phyloP scores from a whole-genome alignment of 2,329 filamentous ascomycete species.

The Fusarium sp. region DNA sequence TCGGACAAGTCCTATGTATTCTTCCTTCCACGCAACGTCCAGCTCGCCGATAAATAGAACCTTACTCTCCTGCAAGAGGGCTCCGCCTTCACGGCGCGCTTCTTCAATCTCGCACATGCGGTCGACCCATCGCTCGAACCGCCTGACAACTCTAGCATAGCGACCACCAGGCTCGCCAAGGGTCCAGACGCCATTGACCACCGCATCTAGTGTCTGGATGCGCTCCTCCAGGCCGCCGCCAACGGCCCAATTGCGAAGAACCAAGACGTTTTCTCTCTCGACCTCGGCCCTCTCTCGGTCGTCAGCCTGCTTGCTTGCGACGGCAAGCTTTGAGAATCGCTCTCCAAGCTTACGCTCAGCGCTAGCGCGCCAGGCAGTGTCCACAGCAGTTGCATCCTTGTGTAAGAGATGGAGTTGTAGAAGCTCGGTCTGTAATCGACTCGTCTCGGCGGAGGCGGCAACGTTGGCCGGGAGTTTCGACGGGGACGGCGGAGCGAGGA shows the following conservation, averaged over 20 bases:
- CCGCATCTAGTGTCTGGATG: constrained; percentile 68
- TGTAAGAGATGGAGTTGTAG: constrained; percentile 75
- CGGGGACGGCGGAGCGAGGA: constrained; percentile 70
- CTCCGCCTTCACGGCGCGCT: constrained; percentile 55
- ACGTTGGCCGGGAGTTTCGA: constrained; percentile 72
- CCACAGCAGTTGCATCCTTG: constrained; percentile 60
- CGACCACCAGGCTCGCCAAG: constrained; percentile 68
- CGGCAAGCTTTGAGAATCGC: constrained; percentile 58
- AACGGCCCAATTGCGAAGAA: constrained; percentile 64
- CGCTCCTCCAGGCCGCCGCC: constrained; percentile 63
- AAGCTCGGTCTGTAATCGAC: constrained; percentile 72
- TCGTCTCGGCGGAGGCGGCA: constrained; percentile 68
- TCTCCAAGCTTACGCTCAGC: constrained; percentile 62
- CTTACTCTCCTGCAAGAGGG: constrained; percentile 51
- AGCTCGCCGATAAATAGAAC: constrained; percentile 66
- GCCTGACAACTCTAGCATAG: constrained; percentile 65
- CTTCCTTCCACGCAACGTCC: constrained; percentile 69
- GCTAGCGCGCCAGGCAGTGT: constrained; percentile 66
- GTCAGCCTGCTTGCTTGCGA: constrained; percentile 51
- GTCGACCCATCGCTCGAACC: constrained; percentile 71
- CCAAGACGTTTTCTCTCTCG: constrained; percentile 64
- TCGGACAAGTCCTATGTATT: constrained; percentile 64
- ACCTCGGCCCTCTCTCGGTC: constrained; percentile 56
- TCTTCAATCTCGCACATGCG: constrained; percentile 60
- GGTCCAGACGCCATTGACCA: constrained; percentile 68